Evolutionary conservation across 768 basidiomycete species (phyloP).

Genomic region (Termitomyces titanicus): DNA sequence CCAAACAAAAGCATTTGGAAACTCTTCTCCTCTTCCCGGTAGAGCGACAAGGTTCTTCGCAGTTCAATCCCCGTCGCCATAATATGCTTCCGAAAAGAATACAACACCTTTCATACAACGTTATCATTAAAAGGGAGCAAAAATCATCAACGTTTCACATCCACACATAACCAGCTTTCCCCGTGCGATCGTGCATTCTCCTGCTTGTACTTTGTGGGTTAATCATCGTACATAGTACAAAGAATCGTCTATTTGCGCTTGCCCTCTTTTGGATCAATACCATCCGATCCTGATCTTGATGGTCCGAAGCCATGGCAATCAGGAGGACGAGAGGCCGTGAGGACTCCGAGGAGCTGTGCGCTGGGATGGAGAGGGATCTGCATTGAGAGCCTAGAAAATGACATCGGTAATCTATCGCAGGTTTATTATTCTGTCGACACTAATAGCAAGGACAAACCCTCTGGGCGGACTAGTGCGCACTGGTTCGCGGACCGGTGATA

Average conservation of each 20-base stretch:
- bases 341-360: not conserved
- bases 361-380: not conserved
- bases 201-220: not conserved
- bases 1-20: not conserved
- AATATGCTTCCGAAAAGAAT: slow-evolving; percentile 2
- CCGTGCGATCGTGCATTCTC: too few relatives aligned
- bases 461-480: not conserved
- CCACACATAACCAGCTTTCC: too few relatives aligned
- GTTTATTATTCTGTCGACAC: not conserved
- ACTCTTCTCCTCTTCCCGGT: not conserved
- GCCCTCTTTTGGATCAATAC: not conserved
- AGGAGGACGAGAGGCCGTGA: not conserved
- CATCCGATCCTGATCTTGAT: not conserved
- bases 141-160: not conserved
- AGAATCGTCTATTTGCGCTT: not conserved
- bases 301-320: slow-evolving; percentile 6
- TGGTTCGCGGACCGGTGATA: slow-evolving; percentile 9
- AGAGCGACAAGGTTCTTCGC: not conserved
- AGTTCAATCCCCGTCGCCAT: not conserved
- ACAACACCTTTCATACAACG: not conserved
- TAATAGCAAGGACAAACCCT: too few relatives aligned
- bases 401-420: not conserved
- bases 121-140: not conserved
- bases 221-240: too few relatives aligned
- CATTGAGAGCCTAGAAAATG: not conserved